Evolutionary conservation across 148 eudicot species (phyloP).

Genomic region (Diospyros lotus): DNA sequence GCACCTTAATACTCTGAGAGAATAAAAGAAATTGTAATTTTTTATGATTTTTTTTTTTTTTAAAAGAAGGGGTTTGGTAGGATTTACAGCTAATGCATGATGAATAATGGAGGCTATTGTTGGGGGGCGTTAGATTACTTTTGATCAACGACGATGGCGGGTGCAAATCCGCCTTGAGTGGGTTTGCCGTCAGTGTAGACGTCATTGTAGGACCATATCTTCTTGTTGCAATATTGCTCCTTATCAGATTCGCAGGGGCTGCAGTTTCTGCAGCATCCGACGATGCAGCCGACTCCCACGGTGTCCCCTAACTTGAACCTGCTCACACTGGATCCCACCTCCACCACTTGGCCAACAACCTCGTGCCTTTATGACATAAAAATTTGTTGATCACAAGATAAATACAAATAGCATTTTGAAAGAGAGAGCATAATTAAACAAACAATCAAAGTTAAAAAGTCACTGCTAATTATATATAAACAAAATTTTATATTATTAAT

Average conservation of each 20-base stretch:
- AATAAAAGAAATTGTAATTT: neutral
- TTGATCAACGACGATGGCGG: slow-evolving; percentile 65
- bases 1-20: neutral
- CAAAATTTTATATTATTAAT: neutral
- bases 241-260: slow-evolving; percentile 59
- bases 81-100: neutral
- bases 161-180: slow-evolving; percentile 90
- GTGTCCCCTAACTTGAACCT: slow-evolving; percentile 60
- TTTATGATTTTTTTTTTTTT: neutral
- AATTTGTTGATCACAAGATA: neutral
- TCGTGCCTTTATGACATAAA: slow-evolving; percentile 53
- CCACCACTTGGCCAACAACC: slow-evolving; percentile 74
- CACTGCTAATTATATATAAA: neutral
- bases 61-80: neutral
- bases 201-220: slow-evolving; percentile 92
- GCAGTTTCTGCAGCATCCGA: slow-evolving; percentile 73
- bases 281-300: slow-evolving; percentile 69
- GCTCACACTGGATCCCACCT: slow-evolving; percentile 40
- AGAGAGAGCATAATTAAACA: too few species aligned
- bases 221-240: slow-evolving; percentile 88
- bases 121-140: slow-evolving; percentile 36
- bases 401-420: neutral
- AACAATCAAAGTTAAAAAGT: too few species aligned
- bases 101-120: neutral
- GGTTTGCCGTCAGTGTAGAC: slow-evolving; percentile 85